A percentile compares a stretch with the other conserved stretches of the same genome.
Evolutionary conservation across 179 eudicot genomes (phyloP).

Genomic region (Spinacia oleracea): DNA sequence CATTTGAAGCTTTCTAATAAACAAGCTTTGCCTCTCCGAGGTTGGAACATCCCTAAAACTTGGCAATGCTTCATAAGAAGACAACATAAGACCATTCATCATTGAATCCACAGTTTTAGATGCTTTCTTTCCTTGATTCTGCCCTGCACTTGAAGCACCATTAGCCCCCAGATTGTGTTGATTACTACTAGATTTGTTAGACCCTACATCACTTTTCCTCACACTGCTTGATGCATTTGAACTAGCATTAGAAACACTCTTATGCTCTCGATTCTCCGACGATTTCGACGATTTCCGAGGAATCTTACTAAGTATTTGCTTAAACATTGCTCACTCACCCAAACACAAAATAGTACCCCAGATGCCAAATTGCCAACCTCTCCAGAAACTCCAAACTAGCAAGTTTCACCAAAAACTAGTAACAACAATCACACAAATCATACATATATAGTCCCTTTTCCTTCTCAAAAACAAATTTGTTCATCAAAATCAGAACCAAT

Average conservation of each 20-base stretch:
- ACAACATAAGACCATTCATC: conserved; percentile 39
- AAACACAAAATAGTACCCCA: conserved; percentile 10
- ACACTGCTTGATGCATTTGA: conserved; percentile 41
- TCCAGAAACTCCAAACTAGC: neutral
- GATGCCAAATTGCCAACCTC: conserved; percentile 15
- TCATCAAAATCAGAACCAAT: conserved; percentile 24
- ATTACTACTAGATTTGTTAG: conserved; percentile 31
- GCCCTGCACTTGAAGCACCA: conserved; percentile 34
- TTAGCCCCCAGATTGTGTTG: conserved; percentile 41
- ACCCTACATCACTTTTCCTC: conserved; percentile 51
- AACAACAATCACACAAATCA: conserved; percentile 7
- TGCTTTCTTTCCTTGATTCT: conserved; percentile 37
- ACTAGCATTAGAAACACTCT: conserved; percentile 32
- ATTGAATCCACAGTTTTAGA: conserved; percentile 31
- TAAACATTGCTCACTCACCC: conserved; percentile 43
- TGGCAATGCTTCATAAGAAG: conserved; percentile 60
- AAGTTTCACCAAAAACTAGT: conserved; percentile 20
- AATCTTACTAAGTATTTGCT: conserved; percentile 55
- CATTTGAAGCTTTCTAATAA: conserved; percentile 51
- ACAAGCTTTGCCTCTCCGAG: conserved; percentile 52
- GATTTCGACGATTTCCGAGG: conserved; percentile 54
- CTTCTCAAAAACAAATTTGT: conserved; percentile 18
- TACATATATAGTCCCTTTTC: neutral
- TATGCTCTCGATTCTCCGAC: conserved; percentile 40
- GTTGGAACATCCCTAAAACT: conserved; percentile 55